phyloP scores from a whole-genome alignment of 2,329 filamentous ascomycete genomes.

The Nemania serpens region DNA sequence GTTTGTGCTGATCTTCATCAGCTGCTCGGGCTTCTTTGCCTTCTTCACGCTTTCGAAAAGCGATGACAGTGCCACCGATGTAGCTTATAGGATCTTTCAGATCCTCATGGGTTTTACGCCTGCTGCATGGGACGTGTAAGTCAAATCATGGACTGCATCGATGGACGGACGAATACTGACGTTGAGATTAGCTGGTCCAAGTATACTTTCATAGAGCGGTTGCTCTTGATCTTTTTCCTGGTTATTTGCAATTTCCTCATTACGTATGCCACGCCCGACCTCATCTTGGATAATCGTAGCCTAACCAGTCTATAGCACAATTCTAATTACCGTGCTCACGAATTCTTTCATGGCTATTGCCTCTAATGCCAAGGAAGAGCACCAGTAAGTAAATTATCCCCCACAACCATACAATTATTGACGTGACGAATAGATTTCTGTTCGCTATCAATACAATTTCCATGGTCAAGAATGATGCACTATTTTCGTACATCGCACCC shows the following conservation, averaged over 20 bases:
- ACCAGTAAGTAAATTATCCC: constrained; percentile 57
- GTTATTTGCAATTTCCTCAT: constrained; percentile 96
- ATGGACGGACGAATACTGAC: constrained; percentile 25
- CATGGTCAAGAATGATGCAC: constrained; percentile 96
- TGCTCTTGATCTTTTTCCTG: constrained; percentile 78
- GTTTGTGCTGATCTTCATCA: constrained; percentile 80
- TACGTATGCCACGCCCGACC: constrained; percentile 53
- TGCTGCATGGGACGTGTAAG: constrained; percentile 86
- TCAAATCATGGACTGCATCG: constrained; percentile 21
- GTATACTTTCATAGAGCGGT: constrained; percentile 79
- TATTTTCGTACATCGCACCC: constrained; percentile 92
- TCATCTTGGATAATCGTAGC: not conserved
- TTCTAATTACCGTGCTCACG: constrained; percentile 92
- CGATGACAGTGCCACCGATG: constrained; percentile 69
- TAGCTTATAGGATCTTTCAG: constrained; percentile 92
- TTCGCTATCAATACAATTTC: constrained; percentile 97
- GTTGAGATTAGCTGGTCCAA: constrained; percentile 59
- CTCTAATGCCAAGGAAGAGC: constrained; percentile 90
- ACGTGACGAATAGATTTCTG: constrained; percentile 61
- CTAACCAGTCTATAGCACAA: constrained; percentile 61
- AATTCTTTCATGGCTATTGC: constrained; percentile 97
- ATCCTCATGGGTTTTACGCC: constrained; percentile 96
- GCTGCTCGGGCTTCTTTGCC: constrained; percentile 93
- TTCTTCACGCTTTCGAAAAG: constrained; percentile 85
- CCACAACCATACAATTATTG: constrained; percentile 2